A percentile compares a stretch with the other conserved stretches of the same genome.
These are phyloP conservation scores for Phytopythium litorale DNA, from an alignment of 352 stramenopile genomes.

Conservation along the genomic window DNA sequence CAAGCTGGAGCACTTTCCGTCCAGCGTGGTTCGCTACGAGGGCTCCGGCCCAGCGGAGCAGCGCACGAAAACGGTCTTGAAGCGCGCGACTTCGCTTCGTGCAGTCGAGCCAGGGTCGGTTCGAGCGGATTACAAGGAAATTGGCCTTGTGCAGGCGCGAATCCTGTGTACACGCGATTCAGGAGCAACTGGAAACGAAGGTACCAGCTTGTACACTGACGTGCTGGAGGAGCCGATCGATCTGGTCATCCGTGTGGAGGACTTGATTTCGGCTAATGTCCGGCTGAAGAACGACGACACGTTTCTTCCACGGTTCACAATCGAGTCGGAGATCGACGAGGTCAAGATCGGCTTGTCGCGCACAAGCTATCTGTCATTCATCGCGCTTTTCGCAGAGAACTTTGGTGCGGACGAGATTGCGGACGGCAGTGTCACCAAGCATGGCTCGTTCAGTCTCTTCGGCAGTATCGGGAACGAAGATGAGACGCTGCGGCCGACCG, in stretches of 20 bases:
- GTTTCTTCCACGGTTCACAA: slow-evolving; percentile 61
- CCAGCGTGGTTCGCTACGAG: slow-evolving; percentile 49
- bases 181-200: slow-evolving; percentile 7
- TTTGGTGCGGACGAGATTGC: slow-evolving; percentile 64
- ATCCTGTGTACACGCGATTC: slow-evolving; percentile 28
- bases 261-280: slow-evolving; percentile 51
- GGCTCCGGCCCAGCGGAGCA: slow-evolving; percentile 17
- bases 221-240: slow-evolving; percentile 38
- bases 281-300: slow-evolving; percentile 25
- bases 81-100: slow-evolving; percentile 8
- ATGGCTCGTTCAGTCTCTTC: not conserved
- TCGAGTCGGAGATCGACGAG: slow-evolving; percentile 36
- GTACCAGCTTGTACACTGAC: slow-evolving; percentile 20
- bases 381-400: slow-evolving; percentile 64
- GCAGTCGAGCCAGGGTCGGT: slow-evolving; percentile 7
- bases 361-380: slow-evolving; percentile 57
- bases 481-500: slow-evolving; percentile 39
- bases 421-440: not conserved
- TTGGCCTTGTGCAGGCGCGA: slow-evolving; percentile 48
- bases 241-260: slow-evolving; percentile 61
- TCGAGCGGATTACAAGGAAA: slow-evolving; percentile 34
- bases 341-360: slow-evolving; percentile 27
- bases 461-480: slow-evolving; percentile 13
- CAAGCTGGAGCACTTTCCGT: slow-evolving; percentile 54
- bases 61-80: slow-evolving; percentile 26